These are phyloP conservation scores for Flaveria floridana DNA, from an alignment of 140 eudicot genomes.

Conservation along the genomic window DNA sequence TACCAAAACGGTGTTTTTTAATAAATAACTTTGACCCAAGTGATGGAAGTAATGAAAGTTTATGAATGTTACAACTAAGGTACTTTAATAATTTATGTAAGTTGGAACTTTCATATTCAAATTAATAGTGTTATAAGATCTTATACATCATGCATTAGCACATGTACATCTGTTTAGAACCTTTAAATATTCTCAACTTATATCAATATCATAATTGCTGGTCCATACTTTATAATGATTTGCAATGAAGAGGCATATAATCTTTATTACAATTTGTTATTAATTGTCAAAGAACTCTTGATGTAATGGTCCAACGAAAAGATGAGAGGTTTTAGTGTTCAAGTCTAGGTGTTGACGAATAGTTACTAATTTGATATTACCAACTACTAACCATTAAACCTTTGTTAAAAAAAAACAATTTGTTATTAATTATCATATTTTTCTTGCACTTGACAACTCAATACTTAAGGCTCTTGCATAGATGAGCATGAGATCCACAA, in stretches of 20 bases:
- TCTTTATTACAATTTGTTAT: conserved; percentile 40
- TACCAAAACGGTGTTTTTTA: background rate
- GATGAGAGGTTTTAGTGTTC: too few species aligned
- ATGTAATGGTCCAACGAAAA: too few species aligned
- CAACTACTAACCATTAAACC: too few species aligned
- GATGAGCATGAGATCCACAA: too few species aligned
- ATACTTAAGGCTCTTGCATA: too few species aligned
- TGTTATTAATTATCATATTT: too few species aligned
- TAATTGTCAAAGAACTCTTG: background rate
- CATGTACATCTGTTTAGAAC: background rate
- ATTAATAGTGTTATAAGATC: conserved; percentile 9
- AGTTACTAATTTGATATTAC: too few species aligned
- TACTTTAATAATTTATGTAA: conserved; percentile 11
- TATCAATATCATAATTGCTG: conserved; percentile 40
- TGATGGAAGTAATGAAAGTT: conserved; percentile 28
- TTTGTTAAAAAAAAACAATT: too few species aligned
- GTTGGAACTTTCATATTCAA: conserved; percentile 18
- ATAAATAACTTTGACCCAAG: conserved; percentile 26
- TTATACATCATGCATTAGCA: conserved; percentile 18
- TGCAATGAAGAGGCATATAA: conserved; percentile 46
- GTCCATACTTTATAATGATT: conserved; percentile 40
- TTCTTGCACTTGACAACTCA: too few species aligned
- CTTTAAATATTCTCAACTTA: background rate
- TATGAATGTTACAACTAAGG: conserved; percentile 26
- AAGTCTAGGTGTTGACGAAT: too few species aligned